A percentile compares a stretch with the other conserved stretches of the same genome.
These are phyloP conservation scores for Prinsepia uniflora DNA, from an alignment of 306 rosid species.

Conservation along the genomic window DNA sequence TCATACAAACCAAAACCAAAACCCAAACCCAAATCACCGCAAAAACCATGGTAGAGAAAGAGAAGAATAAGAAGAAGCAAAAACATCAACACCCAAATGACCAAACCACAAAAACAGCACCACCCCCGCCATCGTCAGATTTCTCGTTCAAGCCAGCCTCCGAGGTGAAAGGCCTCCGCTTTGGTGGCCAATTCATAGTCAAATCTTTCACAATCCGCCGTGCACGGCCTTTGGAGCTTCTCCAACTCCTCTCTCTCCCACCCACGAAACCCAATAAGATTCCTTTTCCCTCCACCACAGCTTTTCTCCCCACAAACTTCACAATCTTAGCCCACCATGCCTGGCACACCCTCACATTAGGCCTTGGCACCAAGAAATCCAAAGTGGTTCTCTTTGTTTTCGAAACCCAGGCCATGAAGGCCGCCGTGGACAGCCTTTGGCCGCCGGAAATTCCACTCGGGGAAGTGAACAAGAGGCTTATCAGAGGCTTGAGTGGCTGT, in stretches of 20 bases:
- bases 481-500: slow-evolving; percentile 59
- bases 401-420: slow-evolving; percentile 60
- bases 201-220: slow-evolving; percentile 89
- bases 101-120: slow-evolving; percentile 52
- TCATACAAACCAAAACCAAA: slow-evolving; percentile 32
- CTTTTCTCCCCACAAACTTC: slow-evolving; percentile 89
- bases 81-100: slow-evolving; percentile 87
- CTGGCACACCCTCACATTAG: slow-evolving; percentile 91
- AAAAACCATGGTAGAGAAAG: slow-evolving; percentile 57
- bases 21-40: background rate
- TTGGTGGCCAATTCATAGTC: slow-evolving; percentile 93
- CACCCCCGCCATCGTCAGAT: slow-evolving; percentile 40
- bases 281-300: slow-evolving; percentile 81
- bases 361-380: slow-evolving; percentile 91
- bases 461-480: slow-evolving; percentile 73
- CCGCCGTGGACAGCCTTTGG: slow-evolving; percentile 59
- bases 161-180: slow-evolving; percentile 85
- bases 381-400: slow-evolving; percentile 79
- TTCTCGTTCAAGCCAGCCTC: slow-evolving; percentile 85
- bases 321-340: slow-evolving; percentile 96
- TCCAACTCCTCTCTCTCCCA: slow-evolving; percentile 69
- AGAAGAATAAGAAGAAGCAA: slow-evolving; percentile 68
- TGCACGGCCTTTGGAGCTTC: slow-evolving; percentile 68
- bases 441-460: slow-evolving; percentile 83
- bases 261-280: slow-evolving; percentile 23